Evolutionary conservation across 2,329 filamentous ascomycete species (phyloP).

Genomic region (Pseudovirgaria hyperparasitica): DNA sequence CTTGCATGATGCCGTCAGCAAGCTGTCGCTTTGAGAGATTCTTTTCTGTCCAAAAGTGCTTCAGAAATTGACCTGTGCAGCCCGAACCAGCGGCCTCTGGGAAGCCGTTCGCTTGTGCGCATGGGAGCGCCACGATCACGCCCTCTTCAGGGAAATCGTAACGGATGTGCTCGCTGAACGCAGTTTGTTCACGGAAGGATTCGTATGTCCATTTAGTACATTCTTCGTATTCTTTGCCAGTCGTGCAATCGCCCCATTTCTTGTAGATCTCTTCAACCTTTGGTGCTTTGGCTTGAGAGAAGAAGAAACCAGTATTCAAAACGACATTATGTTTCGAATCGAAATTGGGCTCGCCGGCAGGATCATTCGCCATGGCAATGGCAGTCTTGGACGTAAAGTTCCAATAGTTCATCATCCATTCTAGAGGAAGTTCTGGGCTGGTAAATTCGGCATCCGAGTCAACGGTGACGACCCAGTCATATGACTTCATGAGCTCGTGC

Average conservation of each 20-base stretch:
- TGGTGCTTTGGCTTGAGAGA: constrained; percentile 27
- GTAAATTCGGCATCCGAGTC: constrained; percentile 38
- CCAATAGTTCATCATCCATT: constrained; percentile 41
- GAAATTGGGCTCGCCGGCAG: constrained; percentile 28
- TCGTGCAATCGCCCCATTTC: constrained; percentile 25
- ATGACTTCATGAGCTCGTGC: constrained; percentile 26
- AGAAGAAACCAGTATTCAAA: constrained; percentile 33
- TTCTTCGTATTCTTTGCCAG: constrained; percentile 19
- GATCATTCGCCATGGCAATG: constrained; percentile 35
- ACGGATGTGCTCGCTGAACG: constrained; percentile 25
- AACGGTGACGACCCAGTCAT: constrained; percentile 34
- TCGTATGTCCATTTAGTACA: constrained; percentile 22
- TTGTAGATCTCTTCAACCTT: constrained; percentile 25
- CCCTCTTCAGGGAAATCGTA: constrained; percentile 25
- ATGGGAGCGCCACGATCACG: constrained; percentile 24
- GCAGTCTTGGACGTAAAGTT: constrained; percentile 32
- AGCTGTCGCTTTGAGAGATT: constrained; percentile 17
- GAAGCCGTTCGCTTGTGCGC: constrained; percentile 24
- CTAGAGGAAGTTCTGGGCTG: constrained; percentile 33
- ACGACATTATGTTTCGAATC: constrained; percentile 28
- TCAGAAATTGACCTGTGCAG: constrained; percentile 25
- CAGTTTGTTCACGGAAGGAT: constrained; percentile 25
- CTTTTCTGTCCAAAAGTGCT: constrained; percentile 26
- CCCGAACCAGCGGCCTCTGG: constrained; percentile 21
- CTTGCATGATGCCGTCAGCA: constrained; percentile 23